Evolutionary conservation across 192 early-diverging fungal genomes (phyloP).

Genomic region (Rhizoclosmatium globosum): DNA sequence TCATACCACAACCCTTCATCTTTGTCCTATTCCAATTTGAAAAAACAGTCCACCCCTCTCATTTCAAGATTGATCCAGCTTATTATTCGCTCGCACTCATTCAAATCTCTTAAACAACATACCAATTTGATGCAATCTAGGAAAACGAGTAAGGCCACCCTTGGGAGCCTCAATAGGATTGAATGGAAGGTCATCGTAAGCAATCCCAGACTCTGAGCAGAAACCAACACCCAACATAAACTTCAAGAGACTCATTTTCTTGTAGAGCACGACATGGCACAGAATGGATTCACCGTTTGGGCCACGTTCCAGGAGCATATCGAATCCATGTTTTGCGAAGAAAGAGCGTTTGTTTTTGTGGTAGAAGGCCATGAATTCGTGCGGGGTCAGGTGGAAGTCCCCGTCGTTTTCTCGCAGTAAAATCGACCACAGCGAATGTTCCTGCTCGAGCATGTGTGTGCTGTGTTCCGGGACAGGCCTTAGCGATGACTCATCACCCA

Average conservation of each 20-base stretch:
- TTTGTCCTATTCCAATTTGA: too few species aligned
- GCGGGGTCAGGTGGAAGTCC: neutral
- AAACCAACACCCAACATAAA: constrained; percentile 10
- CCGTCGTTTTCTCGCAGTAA: neutral
- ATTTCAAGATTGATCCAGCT: too few species aligned
- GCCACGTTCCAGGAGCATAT: constrained; percentile 32
- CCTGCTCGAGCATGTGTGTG: neutral
- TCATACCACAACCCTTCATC: too few species aligned
- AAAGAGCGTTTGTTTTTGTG: neutral
- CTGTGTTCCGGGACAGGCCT: too few species aligned
- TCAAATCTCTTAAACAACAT: neutral
- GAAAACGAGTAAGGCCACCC: neutral
- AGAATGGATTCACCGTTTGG: constrained; percentile 28
- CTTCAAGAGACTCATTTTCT: neutral
- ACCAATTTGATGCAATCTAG: constrained; percentile 7
- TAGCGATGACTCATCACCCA: too few species aligned
- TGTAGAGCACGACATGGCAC: constrained; percentile 7
- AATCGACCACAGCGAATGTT: neutral
- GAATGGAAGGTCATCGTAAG: neutral
- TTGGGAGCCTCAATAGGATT: neutral
- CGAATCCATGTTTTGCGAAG: constrained; percentile 10
- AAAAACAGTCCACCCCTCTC: too few species aligned
- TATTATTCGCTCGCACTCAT: too few species aligned
- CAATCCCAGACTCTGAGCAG: neutral
- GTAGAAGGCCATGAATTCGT: constrained; percentile 14